Evolutionary conservation across 352 stramenopile species (phyloP).

Genomic region (Hyaloperonospora arabidopsidis): DNA sequence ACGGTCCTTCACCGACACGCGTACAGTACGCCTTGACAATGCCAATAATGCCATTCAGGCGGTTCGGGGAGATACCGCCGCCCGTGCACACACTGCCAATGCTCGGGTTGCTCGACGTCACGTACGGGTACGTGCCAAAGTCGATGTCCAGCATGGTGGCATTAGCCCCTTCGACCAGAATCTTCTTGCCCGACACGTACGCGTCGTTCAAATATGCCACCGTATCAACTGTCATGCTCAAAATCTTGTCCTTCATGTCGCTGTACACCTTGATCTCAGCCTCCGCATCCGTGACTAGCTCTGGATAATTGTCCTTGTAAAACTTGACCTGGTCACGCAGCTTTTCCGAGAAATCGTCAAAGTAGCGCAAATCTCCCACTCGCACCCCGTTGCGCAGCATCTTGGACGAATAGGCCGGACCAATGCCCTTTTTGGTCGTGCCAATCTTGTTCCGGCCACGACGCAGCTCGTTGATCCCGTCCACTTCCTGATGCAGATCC

Average conservation of each 20-base stretch:
- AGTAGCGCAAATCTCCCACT: slow-evolving; percentile 91
- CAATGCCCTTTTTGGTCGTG: slow-evolving; percentile 98
- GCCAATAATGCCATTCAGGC: slow-evolving; percentile 91
- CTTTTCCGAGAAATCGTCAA: slow-evolving; percentile 84
- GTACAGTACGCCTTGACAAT: slow-evolving; percentile 99
- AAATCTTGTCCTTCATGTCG: slow-evolving; percentile 72
- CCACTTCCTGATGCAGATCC: slow-evolving; percentile 95
- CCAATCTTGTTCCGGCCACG: slow-evolving; percentile 96
- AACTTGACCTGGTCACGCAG: slow-evolving; percentile 89
- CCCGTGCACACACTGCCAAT: slow-evolving; percentile 96
- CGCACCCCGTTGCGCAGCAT: slow-evolving; percentile 97
- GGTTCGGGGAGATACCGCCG: slow-evolving; percentile 90
- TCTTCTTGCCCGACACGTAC: slow-evolving; percentile 93
- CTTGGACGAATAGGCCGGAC: slow-evolving; percentile 97
- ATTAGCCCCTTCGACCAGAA: slow-evolving; percentile 98
- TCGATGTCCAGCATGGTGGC: slow-evolving; percentile 99
- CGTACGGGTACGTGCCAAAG: slow-evolving; percentile 99
- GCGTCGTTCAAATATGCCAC: slow-evolving; percentile 95
- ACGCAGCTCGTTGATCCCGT: slow-evolving; percentile 78
- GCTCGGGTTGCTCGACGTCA: slow-evolving; percentile 97
- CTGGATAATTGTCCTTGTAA: slow-evolving; percentile 86
- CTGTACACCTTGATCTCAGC: slow-evolving; percentile 83
- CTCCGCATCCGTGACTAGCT: slow-evolving; percentile 70
- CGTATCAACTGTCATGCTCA: slow-evolving; percentile 91
- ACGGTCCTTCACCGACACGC: slow-evolving; percentile 97